Base-by-base conservation (phyloP, 2,329 filamentous ascomycete genomes). In the Colletotrichum sp. region DNA sequence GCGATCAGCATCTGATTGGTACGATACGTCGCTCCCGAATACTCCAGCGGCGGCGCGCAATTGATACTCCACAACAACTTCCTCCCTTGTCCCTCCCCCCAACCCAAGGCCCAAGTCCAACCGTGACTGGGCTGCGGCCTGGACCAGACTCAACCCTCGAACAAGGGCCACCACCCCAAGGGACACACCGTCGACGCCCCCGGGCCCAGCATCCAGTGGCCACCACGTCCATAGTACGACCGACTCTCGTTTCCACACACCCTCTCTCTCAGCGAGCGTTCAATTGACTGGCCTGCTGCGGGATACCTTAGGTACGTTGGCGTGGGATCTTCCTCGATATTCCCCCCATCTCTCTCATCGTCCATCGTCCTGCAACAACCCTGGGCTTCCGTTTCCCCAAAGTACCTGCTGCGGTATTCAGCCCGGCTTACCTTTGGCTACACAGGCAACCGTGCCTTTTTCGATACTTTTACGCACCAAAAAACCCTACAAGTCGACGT, bases 1-100 rank as follows among this genome's bases (percentile, higher is more conserved):
- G 81, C 82, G 81, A 81, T 82, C 80, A 68, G 70, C 64, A 76
- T 79, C 80, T 79, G 80, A 83, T 83, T 83, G 82, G 82, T 73
- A 81, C 79, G 82, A 82, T 82, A 82, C 74, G 73, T 75, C 65
- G 60, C 74, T 76, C 55, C 65, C 60, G 43, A 76, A 66, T 48
- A 67, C 52, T 76, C 74, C 60, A 74, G 74, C 74, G 66, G n/a
- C 74, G 61, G 58, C 58, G 70, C 60, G 27, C 79, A 74, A 65
- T 67, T 72, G 70, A 71, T 43, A 55, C 68, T 71, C 72, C 73
- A 74, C 74, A 64, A 30, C 52, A 69, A 48, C 61, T 55, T 39
- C 34, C 34, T 66, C 64, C 66, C 64, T 77, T 74, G 73, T 70
- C 65, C 62, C 70, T 28, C 39, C 52, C 60, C 55, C 70, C 34